Evolutionary conservation across 306 rosid genomes (phyloP), one percentile per base, ranked within the genome.

Genomic region (Pyrus bretschneideri): DNA sequence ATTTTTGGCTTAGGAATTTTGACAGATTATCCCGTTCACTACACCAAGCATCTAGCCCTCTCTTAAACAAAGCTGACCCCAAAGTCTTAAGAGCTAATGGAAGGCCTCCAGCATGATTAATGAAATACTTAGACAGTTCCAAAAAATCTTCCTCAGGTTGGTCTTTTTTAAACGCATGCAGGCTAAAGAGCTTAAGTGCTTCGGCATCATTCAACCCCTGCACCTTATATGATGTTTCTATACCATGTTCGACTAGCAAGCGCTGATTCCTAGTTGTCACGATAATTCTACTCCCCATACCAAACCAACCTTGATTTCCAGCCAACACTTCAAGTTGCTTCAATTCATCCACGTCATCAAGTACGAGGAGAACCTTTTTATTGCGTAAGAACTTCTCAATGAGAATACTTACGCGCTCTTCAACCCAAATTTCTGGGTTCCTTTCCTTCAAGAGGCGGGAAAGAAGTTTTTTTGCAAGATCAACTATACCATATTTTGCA

Each of bases 321-420:
- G 64, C 81, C 55, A 86, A 69, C 70, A 22, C 71, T 62, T 83
- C 73, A n/a, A 86, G 27, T 38, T 83, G 89, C 21, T 70, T 27
- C 68, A 51, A 49, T 4, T 81, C 67, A 76, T 76, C 82, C 46
- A 86, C 82, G 65, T 81, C 74, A 65, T 86, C 89, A 59, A 59
- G 64, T 11, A 59, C 17, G 6, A 59, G 64, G 23, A 59, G 17
- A 59, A 59, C 8, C 17, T 59, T 59, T 23, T 59, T 59, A 11
- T 59, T 38, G 78, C 76, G 75, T 76, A 66, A 35, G 83, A 78
- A 79, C 79, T 76, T 44, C 52, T 30, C 15, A n/a, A 5, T 79
- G 51, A 65, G 4, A 82, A 46, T 7, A 57, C 29, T 62, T 64
- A 80, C 15, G 63, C 55, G 25, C 58, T 30, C 11, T 12, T n/a